Evolutionary conservation across 768 basidiomycete species (phyloP).

Genomic region (Paxillus involutus): DNA sequence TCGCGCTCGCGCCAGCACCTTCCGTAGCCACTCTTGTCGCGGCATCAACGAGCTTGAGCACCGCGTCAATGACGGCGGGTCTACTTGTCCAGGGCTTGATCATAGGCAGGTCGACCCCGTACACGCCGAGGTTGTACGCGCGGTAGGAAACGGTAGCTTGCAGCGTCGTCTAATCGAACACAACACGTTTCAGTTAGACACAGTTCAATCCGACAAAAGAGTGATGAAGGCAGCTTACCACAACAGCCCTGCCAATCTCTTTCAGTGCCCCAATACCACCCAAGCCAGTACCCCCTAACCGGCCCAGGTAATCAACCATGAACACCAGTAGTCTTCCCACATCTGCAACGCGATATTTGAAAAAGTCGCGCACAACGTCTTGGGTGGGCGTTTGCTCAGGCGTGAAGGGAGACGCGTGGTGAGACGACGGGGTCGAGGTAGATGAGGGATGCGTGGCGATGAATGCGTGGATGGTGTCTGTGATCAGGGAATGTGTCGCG

Average conservation of each 20-base stretch:
- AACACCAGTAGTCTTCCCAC: slow-evolving; percentile 68
- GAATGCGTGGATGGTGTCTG: slow-evolving; percentile 67
- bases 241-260: slow-evolving; percentile 46
- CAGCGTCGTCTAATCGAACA: slow-evolving; percentile 56
- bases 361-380: slow-evolving; percentile 83
- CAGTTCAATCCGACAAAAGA: background rate
- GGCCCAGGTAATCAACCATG: slow-evolving; percentile 38
- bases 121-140: slow-evolving; percentile 66
- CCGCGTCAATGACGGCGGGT: slow-evolving; percentile 61
- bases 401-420: slow-evolving; percentile 29
- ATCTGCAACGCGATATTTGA: slow-evolving; percentile 65
- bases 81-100: slow-evolving; percentile 84
- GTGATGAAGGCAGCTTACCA: slow-evolving; percentile 47
- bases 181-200: background rate
- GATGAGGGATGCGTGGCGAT: slow-evolving; percentile 44
- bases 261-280: slow-evolving; percentile 28
- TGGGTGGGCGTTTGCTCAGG: slow-evolving; percentile 54
- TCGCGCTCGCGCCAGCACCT: slow-evolving; percentile 5
- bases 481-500: slow-evolving; percentile 60
- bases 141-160: slow-evolving; percentile 76
- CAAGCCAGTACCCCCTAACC: slow-evolving; percentile 23
- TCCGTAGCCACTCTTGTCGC: slow-evolving; percentile 40
- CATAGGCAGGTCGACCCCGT: slow-evolving; percentile 73
- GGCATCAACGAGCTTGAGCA: slow-evolving; percentile 69
- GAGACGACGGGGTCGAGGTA: slow-evolving; percentile 12